Evolutionary conservation across 345 rosid species (phyloP).

Genomic region (Syzygium jambos): DNA sequence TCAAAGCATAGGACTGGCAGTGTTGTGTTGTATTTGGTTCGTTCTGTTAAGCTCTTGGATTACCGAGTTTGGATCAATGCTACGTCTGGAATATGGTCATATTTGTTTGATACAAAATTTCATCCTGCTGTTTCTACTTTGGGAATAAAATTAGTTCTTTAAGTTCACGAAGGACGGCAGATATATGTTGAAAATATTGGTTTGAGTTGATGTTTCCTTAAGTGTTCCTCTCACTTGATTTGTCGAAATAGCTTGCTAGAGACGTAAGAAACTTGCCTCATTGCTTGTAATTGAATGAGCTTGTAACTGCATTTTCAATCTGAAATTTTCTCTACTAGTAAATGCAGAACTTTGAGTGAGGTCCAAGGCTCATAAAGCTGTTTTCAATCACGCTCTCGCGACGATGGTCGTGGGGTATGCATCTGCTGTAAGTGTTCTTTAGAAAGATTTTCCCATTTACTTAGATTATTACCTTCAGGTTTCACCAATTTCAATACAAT

Average conservation of each 20-base stretch:
- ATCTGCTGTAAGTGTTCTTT: conserved; percentile 36
- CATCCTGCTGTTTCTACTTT: too few relatives aligned
- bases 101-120: too few relatives aligned
- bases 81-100: too few relatives aligned
- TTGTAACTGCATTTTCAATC: not conserved
- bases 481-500: not conserved
- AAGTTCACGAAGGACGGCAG: not conserved
- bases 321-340: not conserved
- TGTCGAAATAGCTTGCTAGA: not conserved
- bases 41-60: too few relatives aligned
- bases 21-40: too few relatives aligned
- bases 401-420: conserved; percentile 72
- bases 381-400: conserved; percentile 72
- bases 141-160: not conserved
- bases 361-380: conserved; percentile 13
- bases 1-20: too few relatives aligned
- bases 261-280: not conserved
- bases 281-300: not conserved
- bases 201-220: not conserved
- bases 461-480: not conserved
- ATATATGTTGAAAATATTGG: not conserved
- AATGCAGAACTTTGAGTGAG: conserved; percentile 39
- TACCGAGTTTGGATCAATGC: too few relatives aligned
- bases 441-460: accelerated
- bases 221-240: not conserved